Evolutionary conservation across 108 stramenopile genomes (phyloP).

Genomic region (Seminavis robusta): DNA sequence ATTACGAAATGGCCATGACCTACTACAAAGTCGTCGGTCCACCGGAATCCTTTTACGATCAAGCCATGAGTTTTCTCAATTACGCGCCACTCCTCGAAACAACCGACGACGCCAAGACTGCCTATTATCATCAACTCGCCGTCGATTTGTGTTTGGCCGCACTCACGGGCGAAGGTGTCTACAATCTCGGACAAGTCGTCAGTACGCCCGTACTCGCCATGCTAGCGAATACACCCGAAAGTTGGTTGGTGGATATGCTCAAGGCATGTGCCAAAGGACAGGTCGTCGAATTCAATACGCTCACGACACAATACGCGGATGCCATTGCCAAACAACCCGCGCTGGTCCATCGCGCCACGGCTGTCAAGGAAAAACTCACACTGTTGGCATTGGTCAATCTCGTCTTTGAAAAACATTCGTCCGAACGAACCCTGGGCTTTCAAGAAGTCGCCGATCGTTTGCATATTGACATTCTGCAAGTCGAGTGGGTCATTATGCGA

Average conservation of each 20-base stretch:
- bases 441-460: conserved; percentile 76
- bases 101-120: background rate
- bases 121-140: conserved; percentile 55
- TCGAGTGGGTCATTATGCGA: conserved; percentile 98
- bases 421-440: conserved; percentile 88
- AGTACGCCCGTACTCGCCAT: conserved; percentile 77
- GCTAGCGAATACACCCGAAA: conserved; percentile 62
- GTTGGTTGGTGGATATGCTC: conserved; percentile 87
- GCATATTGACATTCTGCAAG: conserved; percentile 82
- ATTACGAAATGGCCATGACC: conserved; percentile 83
- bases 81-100: conserved; percentile 47
- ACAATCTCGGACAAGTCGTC: conserved; percentile 95
- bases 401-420: conserved; percentile 89
- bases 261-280: conserved; percentile 85
- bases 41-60: conserved; percentile 90
- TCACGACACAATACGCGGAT: conserved; percentile 47
- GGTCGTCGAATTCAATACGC: conserved; percentile 68
- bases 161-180: conserved; percentile 95
- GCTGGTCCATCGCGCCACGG: conserved; percentile 65
- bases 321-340: conserved; percentile 85
- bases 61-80: conserved; percentile 85
- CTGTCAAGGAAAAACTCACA: conserved; percentile 94
- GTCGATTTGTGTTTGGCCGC: conserved; percentile 93
- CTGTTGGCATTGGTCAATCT: conserved; percentile 92
- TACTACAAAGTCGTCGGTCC: conserved; percentile 95